Conservation (phyloP, 768 basidiomycete genomes). For the Boletellus ananiceps region DNA sequence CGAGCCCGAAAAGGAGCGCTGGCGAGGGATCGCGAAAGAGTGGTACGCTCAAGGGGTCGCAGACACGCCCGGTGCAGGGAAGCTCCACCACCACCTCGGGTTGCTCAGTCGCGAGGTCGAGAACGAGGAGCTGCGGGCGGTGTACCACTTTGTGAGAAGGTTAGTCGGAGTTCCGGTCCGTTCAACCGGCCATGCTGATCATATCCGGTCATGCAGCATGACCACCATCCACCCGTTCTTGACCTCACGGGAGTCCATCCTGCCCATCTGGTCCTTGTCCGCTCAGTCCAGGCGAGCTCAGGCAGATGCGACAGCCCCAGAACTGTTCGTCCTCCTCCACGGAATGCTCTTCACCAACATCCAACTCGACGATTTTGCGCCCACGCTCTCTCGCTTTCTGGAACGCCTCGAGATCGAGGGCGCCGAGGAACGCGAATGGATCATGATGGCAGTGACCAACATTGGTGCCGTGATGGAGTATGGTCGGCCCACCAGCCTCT, state of each 20-base stretch:
- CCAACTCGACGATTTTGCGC: constrained; percentile 85
- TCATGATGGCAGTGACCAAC: constrained; percentile 92
- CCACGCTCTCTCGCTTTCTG: constrained; percentile 77
- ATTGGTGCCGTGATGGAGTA: constrained; percentile 83
- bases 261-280: constrained; percentile 80
- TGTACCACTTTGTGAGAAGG: constrained; percentile 97
- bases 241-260: constrained; percentile 84
- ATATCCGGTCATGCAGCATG: constrained; percentile 50
- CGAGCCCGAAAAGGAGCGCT: constrained; percentile 88
- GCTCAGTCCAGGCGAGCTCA: constrained; percentile 59
- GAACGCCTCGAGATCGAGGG: constrained; percentile 83
- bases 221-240: constrained; percentile 85
- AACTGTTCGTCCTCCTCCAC: constrained; percentile 88
- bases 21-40: constrained; percentile 83
- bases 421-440: constrained; percentile 85
- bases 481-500: constrained; percentile 65
- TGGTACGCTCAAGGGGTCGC: constrained; percentile 90
- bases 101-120: constrained; percentile 80
- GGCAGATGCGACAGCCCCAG: constrained; percentile 68
- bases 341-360: constrained; percentile 98
- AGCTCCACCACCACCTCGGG: constrained; percentile 92
- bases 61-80: constrained; percentile 90
- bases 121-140: constrained; percentile 73
- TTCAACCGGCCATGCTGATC: constrained; percentile 4
- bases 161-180: constrained; percentile 30